A percentile compares a stretch with the other conserved stretches of the same genome.
Conservation (phyloP, 2,329 filamentous ascomycete genomes). For the Verticillium isaacii region DNA sequence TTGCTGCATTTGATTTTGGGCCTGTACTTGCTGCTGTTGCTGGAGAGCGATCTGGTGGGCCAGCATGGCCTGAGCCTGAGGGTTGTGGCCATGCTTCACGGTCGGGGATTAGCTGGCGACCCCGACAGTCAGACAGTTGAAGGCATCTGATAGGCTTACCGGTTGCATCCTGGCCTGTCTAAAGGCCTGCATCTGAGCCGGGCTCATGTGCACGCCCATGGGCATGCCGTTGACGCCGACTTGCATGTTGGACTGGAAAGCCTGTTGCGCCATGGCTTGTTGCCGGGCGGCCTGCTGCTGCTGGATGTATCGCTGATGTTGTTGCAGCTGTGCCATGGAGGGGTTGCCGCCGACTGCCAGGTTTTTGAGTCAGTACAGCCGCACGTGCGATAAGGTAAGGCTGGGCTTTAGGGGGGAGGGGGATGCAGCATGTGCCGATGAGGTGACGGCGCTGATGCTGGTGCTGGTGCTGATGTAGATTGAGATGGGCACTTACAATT, state of each 20-base stretch:
- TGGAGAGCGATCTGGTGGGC: slow-evolving; percentile 43
- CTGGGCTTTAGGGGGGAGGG: background rate
- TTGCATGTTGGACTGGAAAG: slow-evolving; percentile 43
- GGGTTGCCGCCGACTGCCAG: slow-evolving; percentile 24
- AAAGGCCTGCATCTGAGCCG: slow-evolving; percentile 48
- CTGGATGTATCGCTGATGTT: slow-evolving; percentile 50
- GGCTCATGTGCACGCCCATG: slow-evolving; percentile 45
- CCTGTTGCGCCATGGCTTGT: slow-evolving; percentile 49
- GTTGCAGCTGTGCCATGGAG: slow-evolving; percentile 37
- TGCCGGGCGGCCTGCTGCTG: slow-evolving; percentile 49
- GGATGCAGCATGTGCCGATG: background rate
- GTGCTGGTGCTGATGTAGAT: background rate
- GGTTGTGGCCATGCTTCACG: slow-evolving; percentile 11
- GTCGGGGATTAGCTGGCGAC: slow-evolving; percentile 15
- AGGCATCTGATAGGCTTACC: slow-evolving; percentile 23
- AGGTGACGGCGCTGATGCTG: too few relatives aligned
- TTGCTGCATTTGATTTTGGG: slow-evolving; percentile 32
- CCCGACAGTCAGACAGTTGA: background rate
- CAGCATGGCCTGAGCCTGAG: slow-evolving; percentile 29
- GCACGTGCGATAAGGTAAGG: background rate
- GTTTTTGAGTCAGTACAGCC: background rate
- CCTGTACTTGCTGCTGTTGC: slow-evolving; percentile 26
- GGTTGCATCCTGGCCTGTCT: slow-evolving; percentile 36
- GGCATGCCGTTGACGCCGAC: slow-evolving; percentile 39
- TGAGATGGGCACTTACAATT: slow-evolving; percentile 9